Conservation (phyloP, 345 rosid genomes). For the Salix purpurea region DNA sequence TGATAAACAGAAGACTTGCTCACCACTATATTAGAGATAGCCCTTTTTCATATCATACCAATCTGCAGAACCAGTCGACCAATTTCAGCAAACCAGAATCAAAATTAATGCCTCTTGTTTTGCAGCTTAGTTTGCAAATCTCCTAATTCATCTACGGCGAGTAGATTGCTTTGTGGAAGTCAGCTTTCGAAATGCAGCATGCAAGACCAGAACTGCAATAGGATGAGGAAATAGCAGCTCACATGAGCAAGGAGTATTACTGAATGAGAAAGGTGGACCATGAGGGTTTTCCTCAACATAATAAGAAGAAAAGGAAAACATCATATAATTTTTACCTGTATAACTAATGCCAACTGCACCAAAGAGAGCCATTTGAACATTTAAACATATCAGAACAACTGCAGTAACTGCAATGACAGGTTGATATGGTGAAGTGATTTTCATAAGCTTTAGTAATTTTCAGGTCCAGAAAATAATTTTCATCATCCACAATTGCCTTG, state of each 20-base stretch:
- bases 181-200: conserved; percentile 77
- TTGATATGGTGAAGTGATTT: conserved; percentile 1
- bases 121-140: not conserved
- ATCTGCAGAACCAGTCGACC: not conserved
- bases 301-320: not conserved
- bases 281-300: not conserved
- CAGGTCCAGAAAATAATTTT: not conserved
- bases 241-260: not conserved
- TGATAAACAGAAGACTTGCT: not conserved
- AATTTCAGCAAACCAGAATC: not conserved
- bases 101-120: not conserved
- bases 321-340: conserved; percentile 43
- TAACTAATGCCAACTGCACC: conserved; percentile 65
- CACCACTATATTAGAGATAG: not conserved
- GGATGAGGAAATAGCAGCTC: not conserved
- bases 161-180: conserved; percentile 52
- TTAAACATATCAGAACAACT: conserved; percentile 56
- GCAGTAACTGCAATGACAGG: conserved; percentile 58
- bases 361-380: conserved; percentile 84
- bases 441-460: too few species aligned
- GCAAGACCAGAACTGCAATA: conserved; percentile 61
- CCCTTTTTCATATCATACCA: not conserved
- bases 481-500: not conserved
- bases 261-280: not conserved
- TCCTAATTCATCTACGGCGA: conserved; percentile 10